Evolutionary conservation across 1,284 basidiomycete genomes (phyloP).

Genomic region (Irpex sp.): DNA sequence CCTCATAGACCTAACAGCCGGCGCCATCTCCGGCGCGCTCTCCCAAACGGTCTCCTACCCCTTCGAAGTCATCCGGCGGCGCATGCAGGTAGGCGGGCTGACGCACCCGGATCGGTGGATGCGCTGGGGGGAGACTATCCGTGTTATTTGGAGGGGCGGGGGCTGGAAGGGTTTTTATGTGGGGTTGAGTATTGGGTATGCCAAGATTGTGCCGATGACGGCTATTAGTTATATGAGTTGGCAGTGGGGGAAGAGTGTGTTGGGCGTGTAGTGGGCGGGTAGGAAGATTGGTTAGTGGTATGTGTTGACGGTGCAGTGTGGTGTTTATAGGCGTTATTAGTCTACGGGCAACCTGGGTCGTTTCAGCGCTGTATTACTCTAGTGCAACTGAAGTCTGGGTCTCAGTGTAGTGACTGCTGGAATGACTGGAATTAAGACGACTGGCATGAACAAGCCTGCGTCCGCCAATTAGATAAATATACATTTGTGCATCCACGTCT

Average conservation of each 20-base stretch:
- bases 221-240: conserved; percentile 76
- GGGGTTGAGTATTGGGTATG: conserved; percentile 88
- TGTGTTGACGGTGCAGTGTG: too few species aligned
- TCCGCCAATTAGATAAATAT: too few species aligned
- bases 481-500: too few species aligned
- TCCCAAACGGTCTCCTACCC: conserved; percentile 94
- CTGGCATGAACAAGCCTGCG: too few species aligned
- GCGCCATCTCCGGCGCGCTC: conserved; percentile 86
- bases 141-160: conserved; percentile 57
- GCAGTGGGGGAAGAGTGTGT: conserved; percentile 63
- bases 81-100: conserved; percentile 95
- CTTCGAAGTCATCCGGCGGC: conserved; percentile 88
- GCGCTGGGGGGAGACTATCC: conserved; percentile 73
- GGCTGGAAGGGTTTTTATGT: conserved; percentile 93
- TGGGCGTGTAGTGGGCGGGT: conserved; percentile 35
- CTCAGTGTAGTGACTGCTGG: too few species aligned
- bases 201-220: conserved; percentile 98
- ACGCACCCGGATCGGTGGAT: conserved; percentile 74
- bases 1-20: conserved; percentile 67
- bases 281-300: not conserved
- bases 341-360: too few species aligned
- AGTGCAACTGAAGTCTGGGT: too few species aligned
- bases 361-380: too few species aligned
- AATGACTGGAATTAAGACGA: too few species aligned
- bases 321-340: too few species aligned